Percentiles rank a stretch among this genome's conserved stretches.
Conservation (phyloP, 805 yeast genomes). For the Lipomyces starkeyi region DNA sequence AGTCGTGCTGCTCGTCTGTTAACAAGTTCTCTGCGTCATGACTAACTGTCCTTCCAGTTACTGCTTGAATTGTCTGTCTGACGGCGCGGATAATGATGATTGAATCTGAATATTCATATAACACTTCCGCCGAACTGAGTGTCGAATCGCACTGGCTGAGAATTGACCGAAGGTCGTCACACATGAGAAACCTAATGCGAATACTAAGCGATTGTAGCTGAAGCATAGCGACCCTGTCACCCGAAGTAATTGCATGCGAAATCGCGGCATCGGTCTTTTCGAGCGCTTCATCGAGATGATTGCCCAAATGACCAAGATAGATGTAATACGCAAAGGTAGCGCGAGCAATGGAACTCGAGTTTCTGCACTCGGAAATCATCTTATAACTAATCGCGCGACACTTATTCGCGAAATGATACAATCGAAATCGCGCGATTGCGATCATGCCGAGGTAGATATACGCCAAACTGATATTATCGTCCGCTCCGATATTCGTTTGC, state of each 20-base stretch:
- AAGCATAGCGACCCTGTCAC: conserved; percentile 30
- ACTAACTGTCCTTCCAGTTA: conserved; percentile 10
- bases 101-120: conserved; percentile 21
- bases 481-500: conserved; percentile 25
- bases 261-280: background rate
- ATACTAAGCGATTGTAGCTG: conserved; percentile 27
- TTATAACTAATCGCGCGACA: conserved; percentile 12
- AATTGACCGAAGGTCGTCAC: conserved; percentile 13
- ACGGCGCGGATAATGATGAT: conserved; percentile 17
- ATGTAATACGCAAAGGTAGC: conserved; percentile 15
- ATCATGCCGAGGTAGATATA: conserved; percentile 30
- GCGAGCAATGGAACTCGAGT: conserved; percentile 22
- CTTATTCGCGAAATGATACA: conserved; percentile 24
- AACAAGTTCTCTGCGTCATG: conserved; percentile 16
- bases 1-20: conserved; percentile 32
- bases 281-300: background rate
- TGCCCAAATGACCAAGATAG: conserved; percentile 24
- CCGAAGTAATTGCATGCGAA: conserved; percentile 25
- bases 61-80: conserved; percentile 19
- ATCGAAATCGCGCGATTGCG: conserved; percentile 25
- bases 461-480: conserved; percentile 24
- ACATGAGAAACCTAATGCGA: conserved; percentile 14
- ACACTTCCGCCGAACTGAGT: conserved; percentile 9
- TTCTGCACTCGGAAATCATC: conserved; percentile 6
- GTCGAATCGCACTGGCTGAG: conserved; percentile 7